Base-by-base conservation (phyloP, 1,139 yeast genomes). In the Magnusiomyces paraingens region DNA sequence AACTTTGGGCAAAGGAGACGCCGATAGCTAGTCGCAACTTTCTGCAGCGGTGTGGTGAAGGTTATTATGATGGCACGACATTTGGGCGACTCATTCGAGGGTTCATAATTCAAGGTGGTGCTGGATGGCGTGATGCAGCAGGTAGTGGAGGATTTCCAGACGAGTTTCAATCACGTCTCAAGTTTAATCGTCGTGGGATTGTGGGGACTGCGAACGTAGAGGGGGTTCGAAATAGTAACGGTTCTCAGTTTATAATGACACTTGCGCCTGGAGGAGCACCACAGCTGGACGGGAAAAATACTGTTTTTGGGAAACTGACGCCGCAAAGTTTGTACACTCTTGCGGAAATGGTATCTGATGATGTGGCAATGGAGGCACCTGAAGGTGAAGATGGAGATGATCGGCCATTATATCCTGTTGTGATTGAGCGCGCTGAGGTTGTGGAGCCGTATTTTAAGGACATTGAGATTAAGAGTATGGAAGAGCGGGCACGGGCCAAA, bases 1-100 rank as follows among this genome's bases (percentile, higher is more conserved):
- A 82, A 52, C 64, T 86, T 11, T 87, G 87, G 84, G 87, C 91
- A 26, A 81, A 81, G 59, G 90, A 87, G 64, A 69, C 80, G 2
- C 91, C 94, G 0, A 58, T 61, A 0, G 77, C 82, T 0, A 64
- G 79, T 38, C 67, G 76, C 46, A 63, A 65, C 48, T 83, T 86
- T 60, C 64, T 86, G 15, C 73, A 74, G 54, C 71, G 73, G 47
- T 80, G 86, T 58, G 49, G 74, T 22, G 70, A 75, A 54, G 76
- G 76, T 5, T 66, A 64, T 47, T 82, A 75, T 61, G 66, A 68
- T 54, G 77, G 74, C 4, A 66, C 71, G 55, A 62, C 62, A 49
- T 80, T 83, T 62, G 71, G 70, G 56, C 67, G 74, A 35, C 68
- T 75, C 3, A 67, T 75, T 11, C 66, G 69, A 2, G 70, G 70